Base-by-base conservation (phyloP, 1,284 basidiomycete species). In the Irpex rosettiformis region DNA sequence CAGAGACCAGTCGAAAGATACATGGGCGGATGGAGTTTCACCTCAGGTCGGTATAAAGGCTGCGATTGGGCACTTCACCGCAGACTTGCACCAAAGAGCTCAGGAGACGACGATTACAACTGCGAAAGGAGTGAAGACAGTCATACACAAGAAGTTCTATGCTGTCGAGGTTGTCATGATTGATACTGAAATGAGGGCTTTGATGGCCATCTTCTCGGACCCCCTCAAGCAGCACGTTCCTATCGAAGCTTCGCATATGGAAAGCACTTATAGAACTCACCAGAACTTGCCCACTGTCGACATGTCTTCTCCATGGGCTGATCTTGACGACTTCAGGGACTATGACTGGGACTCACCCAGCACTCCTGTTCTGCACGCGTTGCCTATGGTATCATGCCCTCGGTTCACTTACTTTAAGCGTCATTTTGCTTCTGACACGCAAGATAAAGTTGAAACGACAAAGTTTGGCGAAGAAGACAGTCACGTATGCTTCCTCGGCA, bases 1-100 rank as follows among this genome's bases (percentile, higher is more conserved):
- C 71, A 81, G 86, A 27, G 93, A 96, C 69, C 86, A 93, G 58
- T 84, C 82, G 1, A 78, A 83, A 68, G 85, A 81, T 24, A 79
- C 93, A 37, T 96, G 93, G 91, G 77, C 78, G 0, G 82, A 87
- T 61, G 94, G 93, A 1, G 81, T 88, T 42, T 90, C 90, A 3
- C 85, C 88, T 4, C 88, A 88, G 69, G 81, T 98, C 45, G 96
- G 96, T 2, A 75, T 88, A 27, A 98, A 98, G 73, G 90, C 88
- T 6, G 82, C 89, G 63, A 82, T 96, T 42, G 86, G 88, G 45
- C 82, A 86, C 33, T 89, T 98, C 70, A 87, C 91, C 63, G 90
- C 91, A 40, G 96, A 98, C 69, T 81, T 97, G 75, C 96, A 98
- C 71, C 95, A 98, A 73, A 83, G 95, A 57, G 89, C 93, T 64